Base-by-base conservation (phyloP, 371 early-diverging fungal species). In the Mucor plumbeus region DNA sequence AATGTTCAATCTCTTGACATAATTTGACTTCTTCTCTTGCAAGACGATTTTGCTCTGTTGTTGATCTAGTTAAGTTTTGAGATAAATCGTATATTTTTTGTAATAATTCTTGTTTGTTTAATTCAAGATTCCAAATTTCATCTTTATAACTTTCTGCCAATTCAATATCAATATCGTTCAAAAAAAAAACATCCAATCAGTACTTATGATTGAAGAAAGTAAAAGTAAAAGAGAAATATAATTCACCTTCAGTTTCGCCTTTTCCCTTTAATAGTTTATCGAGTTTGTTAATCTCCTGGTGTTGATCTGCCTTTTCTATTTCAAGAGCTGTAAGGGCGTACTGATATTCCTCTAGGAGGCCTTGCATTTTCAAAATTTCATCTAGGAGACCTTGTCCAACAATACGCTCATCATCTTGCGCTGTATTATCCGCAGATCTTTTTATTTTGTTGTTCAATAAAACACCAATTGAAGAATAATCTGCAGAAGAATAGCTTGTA, bases 81-180 rank as follows among this genome's bases (percentile, higher is more conserved):
- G 58, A 15, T 3, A 69, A 13, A 3, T 64, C 54, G 5, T 69
- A 11, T 4, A 69, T 43, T 31, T 53, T 50, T 35, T 69, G 69
- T 13, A 41, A 13, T 11, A 69, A 33, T n/a, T 72, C 72, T 61
- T 72, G 69, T 1, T 72, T 72, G 17, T 47, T 38, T 15, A 72
- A 15, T 39, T 72, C 72, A 13, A 72, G 47, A 15, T 64, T 64
- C 72, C 72, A 72, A 14, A 63, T 64, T 19, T 72, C 69, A 34
- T 72, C 69, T 31, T 64, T 72, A 43, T 68, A 64, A 53, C 57
- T 44, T 47, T 72, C 72, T 69, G 50, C 19, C 35, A 53, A 39
- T 15, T 63, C 33, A 39, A 33, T 33, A 26, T 65, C 33, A 21
- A 26, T 34, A 47, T 65, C 26, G 15, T 65, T 58, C 35, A 59